A percentile compares a stretch with the other conserved stretches of the same genome.
phyloP scores from a whole-genome alignment of 1,284 basidiomycete genomes.

The Thecaphora thlaspeos region DNA sequence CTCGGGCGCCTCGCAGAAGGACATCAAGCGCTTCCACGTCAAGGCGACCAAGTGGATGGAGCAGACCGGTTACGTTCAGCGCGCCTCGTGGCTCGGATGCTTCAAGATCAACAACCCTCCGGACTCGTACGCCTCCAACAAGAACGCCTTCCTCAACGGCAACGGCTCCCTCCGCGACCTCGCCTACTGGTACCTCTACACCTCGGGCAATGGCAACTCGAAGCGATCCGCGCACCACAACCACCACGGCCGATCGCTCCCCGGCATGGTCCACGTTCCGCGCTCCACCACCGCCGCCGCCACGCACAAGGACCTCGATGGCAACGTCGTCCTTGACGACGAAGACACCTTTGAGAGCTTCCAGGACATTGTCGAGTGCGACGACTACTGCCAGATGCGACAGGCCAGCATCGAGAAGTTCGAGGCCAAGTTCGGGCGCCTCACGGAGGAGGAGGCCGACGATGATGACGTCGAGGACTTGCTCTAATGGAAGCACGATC shows the following conservation, averaged over 20 bases:
- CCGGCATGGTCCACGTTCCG: constrained; percentile 18
- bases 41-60: constrained; percentile 44
- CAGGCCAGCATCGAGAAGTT: constrained; percentile 22
- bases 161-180: constrained; percentile 40
- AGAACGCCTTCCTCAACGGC: constrained; percentile 50
- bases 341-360: constrained; percentile 24
- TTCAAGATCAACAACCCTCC: constrained; percentile 46
- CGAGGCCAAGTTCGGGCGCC: constrained; percentile 21
- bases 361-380: constrained; percentile 29
- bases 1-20: constrained; percentile 31
- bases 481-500: not conserved
- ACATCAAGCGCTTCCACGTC: constrained; percentile 44
- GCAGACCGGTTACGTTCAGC: constrained; percentile 42
- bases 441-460: constrained; percentile 27
- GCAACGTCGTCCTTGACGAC: constrained; percentile 31
- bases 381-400: constrained; percentile 30
- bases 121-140: constrained; percentile 47
- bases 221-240: constrained; percentile 1
- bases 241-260: constrained; percentile 20
- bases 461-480: no score
- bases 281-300: constrained; percentile 1
- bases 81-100: constrained; percentile 53
- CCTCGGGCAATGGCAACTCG: not conserved
- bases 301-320: constrained; percentile 31
- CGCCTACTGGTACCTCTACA: constrained; percentile 44